Evolutionary conservation across 176 grass and related monocot species (phyloP).

Genomic region (Saccharum officinarum): DNA sequence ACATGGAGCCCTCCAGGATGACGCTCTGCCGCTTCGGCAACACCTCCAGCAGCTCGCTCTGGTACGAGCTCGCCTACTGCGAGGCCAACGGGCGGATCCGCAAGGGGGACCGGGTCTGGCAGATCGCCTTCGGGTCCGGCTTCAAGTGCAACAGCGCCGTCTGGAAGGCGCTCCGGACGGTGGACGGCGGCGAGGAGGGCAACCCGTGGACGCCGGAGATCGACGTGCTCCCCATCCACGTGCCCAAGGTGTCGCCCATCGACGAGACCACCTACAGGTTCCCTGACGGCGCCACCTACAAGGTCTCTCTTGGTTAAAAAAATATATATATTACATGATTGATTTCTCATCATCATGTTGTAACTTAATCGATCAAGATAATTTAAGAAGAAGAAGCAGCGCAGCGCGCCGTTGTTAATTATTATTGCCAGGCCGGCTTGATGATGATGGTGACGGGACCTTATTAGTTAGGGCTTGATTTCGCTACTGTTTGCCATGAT

Average conservation of each 20-base stretch:
- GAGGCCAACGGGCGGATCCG: slow-evolving; percentile 70
- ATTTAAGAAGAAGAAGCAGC: neutral
- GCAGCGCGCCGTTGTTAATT: neutral
- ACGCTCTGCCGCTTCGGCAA: slow-evolving; percentile 93
- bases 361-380: neutral
- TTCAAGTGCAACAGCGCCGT: slow-evolving; percentile 94
- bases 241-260: slow-evolving; percentile 66
- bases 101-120: slow-evolving; percentile 67
- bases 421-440: neutral
- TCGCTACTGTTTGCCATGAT: neutral
- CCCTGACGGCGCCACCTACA: slow-evolving; percentile 18
- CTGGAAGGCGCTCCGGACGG: slow-evolving; percentile 59
- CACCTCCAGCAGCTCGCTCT: slow-evolving; percentile 93
- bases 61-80: slow-evolving; percentile 93
- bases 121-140: slow-evolving; percentile 79
- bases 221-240: slow-evolving; percentile 49
- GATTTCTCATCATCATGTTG: neutral
- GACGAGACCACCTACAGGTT: slow-evolving; percentile 45
- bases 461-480: neutral
- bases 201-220: slow-evolving; percentile 78
- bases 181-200: slow-evolving; percentile 21
- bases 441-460: neutral
- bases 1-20: slow-evolving; percentile 94
- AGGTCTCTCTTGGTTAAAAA: neutral
- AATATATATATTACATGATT: neutral